A percentile compares a stretch with the other conserved stretches of the same genome.
phyloP scores from a whole-genome alignment of 148 eudicot species.

The Pouteria glomerata region DNA sequence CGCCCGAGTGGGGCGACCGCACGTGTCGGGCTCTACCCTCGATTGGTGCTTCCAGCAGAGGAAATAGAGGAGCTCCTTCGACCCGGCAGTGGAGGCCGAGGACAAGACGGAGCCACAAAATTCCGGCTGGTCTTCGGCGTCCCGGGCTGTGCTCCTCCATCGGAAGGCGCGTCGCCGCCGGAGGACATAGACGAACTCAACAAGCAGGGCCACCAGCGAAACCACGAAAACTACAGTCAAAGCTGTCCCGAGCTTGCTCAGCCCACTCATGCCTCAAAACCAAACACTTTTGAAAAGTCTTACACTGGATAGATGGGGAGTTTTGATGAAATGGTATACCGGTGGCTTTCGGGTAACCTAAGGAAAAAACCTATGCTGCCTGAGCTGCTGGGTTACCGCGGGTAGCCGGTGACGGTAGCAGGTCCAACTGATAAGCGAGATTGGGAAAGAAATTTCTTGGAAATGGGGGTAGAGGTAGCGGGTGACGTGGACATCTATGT shows the following conservation, averaged over 20 bases:
- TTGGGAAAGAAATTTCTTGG: no score
- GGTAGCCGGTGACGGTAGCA: neutral
- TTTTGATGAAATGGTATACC: neutral
- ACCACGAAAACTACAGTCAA: constrained; percentile 20
- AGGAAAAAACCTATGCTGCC: neutral
- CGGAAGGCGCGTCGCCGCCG: constrained; percentile 18
- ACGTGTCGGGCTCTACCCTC: constrained; percentile 15
- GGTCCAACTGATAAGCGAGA: neutral
- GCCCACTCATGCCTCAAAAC: constrained; percentile 1
- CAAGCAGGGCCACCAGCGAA: constrained; percentile 25
- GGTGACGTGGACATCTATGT: neutral
- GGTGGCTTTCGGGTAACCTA: neutral
- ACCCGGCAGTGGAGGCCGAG: no score
- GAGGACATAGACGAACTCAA: constrained; percentile 29
- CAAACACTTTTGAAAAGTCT: neutral
- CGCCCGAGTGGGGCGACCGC: neutral
- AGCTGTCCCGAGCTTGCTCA: constrained; percentile 8
- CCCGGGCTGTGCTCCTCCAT: neutral
- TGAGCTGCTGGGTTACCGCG: no score
- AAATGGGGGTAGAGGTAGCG: neutral
- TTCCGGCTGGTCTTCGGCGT: neutral
- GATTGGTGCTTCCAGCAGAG: constrained; percentile 24
- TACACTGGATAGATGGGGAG: no score
- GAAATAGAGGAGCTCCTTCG: constrained; percentile 38
- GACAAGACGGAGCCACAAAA: constrained; percentile 9